Percentiles rank a stretch among this genome's conserved stretches.
These are phyloP conservation scores for Cicer pinnatifidum DNA, from an alignment of 306 rosid genomes.

Conservation along the genomic window DNA sequence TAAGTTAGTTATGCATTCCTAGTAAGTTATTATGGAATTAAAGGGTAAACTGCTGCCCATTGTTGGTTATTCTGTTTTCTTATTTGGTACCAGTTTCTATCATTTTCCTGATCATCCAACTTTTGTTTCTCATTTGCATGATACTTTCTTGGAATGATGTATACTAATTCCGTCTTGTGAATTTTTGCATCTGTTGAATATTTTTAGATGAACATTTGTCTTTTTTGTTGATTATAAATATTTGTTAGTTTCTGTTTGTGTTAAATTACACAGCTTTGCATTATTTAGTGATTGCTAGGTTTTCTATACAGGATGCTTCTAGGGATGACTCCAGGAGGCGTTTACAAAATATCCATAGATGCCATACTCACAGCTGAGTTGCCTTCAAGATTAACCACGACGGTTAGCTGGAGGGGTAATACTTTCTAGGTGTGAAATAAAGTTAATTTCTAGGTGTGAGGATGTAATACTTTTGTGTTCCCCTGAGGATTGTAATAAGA, in stretches of 20 bases:
- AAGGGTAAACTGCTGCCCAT: too few species aligned
- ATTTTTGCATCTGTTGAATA: conserved; percentile 33
- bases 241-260: conserved; percentile 24
- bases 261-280: conserved; percentile 29
- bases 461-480: conserved; percentile 70
- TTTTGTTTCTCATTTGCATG: background rate
- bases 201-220: conserved; percentile 24
- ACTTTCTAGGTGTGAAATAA: conserved; percentile 65
- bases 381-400: conserved; percentile 71
- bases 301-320: conserved; percentile 75
- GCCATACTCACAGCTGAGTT: conserved; percentile 75
- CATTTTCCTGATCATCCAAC: conserved; percentile 12
- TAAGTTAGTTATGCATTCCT: too few species aligned
- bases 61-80: too few species aligned
- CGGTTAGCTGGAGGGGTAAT: conserved; percentile 89
- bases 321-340: conserved; percentile 80
- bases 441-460: conserved; percentile 61
- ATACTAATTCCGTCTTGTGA: conserved; percentile 23
- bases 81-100: too few species aligned
- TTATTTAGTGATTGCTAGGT: conserved; percentile 45
- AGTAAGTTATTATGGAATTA: too few species aligned
- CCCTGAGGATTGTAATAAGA: conserved; percentile 65
- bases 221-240: conserved; percentile 3
- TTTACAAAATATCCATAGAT: conserved; percentile 87
- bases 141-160: background rate